A percentile compares a stretch with the other conserved stretches of the same genome.
phyloP scores from a whole-genome alignment of 1,139 yeast genomes.

The Yamadazyma mexicana region DNA sequence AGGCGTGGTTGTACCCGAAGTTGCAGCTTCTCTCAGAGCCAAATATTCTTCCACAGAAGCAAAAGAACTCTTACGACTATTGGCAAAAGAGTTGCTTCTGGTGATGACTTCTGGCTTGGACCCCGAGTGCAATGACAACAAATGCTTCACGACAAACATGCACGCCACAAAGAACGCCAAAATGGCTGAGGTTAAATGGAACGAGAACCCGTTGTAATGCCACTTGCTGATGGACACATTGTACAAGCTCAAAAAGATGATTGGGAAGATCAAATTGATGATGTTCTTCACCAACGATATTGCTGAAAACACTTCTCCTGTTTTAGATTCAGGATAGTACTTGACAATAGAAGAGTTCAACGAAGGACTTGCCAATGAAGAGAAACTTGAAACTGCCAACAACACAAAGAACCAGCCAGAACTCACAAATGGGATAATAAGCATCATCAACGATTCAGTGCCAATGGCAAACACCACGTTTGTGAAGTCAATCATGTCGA shows the following conservation, averaged over 20 bases:
- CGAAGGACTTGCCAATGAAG: constrained; percentile 38
- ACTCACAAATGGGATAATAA: constrained; percentile 21
- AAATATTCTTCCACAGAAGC: not conserved
- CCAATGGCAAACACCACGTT: constrained; percentile 25
- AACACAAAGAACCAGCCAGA: constrained; percentile 16
- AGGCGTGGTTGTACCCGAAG: not conserved
- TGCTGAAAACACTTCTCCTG: constrained; percentile 43
- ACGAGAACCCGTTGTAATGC: constrained; percentile 20
- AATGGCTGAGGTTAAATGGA: constrained; percentile 10
- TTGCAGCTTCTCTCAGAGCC: not conserved
- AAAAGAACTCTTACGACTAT: constrained; percentile 6
- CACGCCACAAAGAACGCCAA: constrained; percentile 9
- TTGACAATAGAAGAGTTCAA: constrained; percentile 35
- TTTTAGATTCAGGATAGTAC: constrained; percentile 38
- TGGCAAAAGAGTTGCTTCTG: constrained; percentile 19
- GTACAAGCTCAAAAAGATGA: constrained; percentile 29
- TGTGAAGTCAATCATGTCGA: constrained; percentile 58
- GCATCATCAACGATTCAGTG: constrained; percentile 42
- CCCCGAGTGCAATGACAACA: constrained; percentile 14
- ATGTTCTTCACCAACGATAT: constrained; percentile 33
- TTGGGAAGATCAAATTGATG: constrained; percentile 26
- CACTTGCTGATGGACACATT: constrained; percentile 20
- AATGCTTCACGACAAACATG: constrained; percentile 16
- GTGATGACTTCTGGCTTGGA: constrained; percentile 15
- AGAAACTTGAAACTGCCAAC: constrained; percentile 36